Base-by-base conservation (phyloP, 345 rosid genomes). In the Durio zibethinus region DNA sequence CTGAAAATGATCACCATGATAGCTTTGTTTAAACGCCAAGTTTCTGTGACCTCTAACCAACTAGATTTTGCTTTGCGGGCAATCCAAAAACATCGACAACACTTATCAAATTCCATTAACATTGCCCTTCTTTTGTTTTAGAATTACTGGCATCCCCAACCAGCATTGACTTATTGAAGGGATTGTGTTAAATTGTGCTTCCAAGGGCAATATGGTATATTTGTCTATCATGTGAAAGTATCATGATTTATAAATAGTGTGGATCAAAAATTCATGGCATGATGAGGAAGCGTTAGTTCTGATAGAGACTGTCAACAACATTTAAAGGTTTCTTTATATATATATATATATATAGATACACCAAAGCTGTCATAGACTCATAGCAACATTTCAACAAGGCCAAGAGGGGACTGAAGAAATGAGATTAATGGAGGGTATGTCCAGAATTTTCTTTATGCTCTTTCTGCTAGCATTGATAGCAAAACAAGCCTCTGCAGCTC, bases 1-100 rank as follows among this genome's bases (percentile, higher is more conserved):
- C 29, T 27, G 54, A 59, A 40, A 64, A 79, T 77, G 83, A 82
- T 79, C 65, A 23, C 35, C 3, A 14, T 54, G 85, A 40, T 87
- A 76, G 59, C 92, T 89, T 92, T 56, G 86, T 85, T 91, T 90
- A 80, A 82, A 89, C 87, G 89, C 82, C 87, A 91, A 87, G 95
- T 76, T 82, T 90, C 62, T 54, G 56, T 36, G 73, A 76, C 84
- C 66, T 60, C 75, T 65, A 70, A 78, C 81, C 80, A 70, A 80
- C 79, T 56, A 43, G 47, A 50, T 36, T 70, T 85, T 83, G 88
- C 89, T 85, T 87, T 54, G 78, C 72, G 76, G 82, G 60, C 75
- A 87, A 83, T 79, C 79, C 40, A 76, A 59, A 53, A 16, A 61
- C 1, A 1, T 36, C 1, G 10, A 50, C 31, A 48, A 21, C 63